A percentile compares a stretch with the other conserved stretches of the same genome.
Conservation (phyloP, 345 rosid species). For the Eucalyptus microcorys region DNA sequence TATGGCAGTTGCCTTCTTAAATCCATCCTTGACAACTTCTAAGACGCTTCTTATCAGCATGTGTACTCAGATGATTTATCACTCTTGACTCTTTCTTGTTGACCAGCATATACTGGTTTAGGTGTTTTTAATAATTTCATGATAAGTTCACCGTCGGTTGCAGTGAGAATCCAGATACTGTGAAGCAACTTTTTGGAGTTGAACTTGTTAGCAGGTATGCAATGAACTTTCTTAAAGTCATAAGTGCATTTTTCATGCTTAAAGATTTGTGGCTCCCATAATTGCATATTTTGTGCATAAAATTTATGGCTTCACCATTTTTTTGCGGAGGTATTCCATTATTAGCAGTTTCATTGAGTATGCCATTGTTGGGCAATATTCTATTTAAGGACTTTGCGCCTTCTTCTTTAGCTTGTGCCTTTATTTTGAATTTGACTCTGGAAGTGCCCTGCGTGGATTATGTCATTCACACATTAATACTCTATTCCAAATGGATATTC, state of each 20-base stretch:
- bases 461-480: not conserved
- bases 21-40: not conserved
- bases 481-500: not conserved
- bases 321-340: not conserved
- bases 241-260: not conserved
- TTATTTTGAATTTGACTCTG: not conserved
- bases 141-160: not conserved
- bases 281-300: not conserved
- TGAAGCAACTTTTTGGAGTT: constrained; percentile 76
- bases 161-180: constrained; percentile 62
- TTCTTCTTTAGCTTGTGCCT: not conserved
- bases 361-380: not conserved
- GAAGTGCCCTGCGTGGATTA: not conserved
- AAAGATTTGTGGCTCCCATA: not conserved
- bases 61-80: not conserved
- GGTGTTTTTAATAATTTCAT: not conserved
- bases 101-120: not conserved
- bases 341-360: not conserved
- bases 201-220: constrained; percentile 80
- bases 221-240: not conserved
- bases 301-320: not conserved
- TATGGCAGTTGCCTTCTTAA: not conserved
- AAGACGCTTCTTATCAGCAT: not conserved
- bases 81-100: not conserved
- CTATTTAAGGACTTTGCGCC: not conserved